Evolutionary conservation across 768 basidiomycete species (phyloP).

Genomic region (Cystofilobasidium bisporidii): DNA sequence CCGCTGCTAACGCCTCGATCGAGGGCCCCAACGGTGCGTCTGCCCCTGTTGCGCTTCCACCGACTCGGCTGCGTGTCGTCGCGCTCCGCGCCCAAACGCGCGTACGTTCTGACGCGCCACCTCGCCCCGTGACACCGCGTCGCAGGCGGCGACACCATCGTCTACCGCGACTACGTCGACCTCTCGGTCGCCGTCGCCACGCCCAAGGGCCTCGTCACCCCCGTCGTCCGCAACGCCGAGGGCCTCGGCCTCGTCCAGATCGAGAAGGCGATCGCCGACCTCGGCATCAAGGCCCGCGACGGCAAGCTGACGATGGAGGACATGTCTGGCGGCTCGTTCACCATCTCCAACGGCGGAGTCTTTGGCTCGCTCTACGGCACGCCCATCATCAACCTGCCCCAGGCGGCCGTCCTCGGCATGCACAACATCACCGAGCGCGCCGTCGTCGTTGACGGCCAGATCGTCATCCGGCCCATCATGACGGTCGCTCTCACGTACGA

Average conservation of each 20-base stretch:
- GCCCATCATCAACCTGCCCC: slow-evolving; percentile 97
- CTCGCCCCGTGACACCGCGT: too few species aligned
- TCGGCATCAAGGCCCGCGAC: slow-evolving; percentile 76
- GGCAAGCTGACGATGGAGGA: slow-evolving; percentile 92
- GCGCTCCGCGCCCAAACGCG: too few species aligned
- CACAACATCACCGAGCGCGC: slow-evolving; percentile 86
- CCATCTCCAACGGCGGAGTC: slow-evolving; percentile 97
- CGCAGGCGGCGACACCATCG: slow-evolving; percentile 58
- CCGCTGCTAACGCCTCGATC: slow-evolving; percentile 85
- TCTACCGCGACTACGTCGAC: slow-evolving; percentile 64
- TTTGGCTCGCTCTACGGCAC: slow-evolving; percentile 95
- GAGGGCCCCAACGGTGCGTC: slow-evolving; percentile 48
- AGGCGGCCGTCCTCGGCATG: slow-evolving; percentile 88
- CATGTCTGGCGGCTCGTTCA: slow-evolving; percentile 98
- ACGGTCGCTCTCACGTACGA: slow-evolving; percentile 80
- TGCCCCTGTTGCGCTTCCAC: too few species aligned
- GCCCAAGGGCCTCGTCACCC: slow-evolving; percentile 93
- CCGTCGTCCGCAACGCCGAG: slow-evolving; percentile 86
- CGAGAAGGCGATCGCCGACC: slow-evolving; percentile 78
- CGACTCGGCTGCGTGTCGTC: too few species aligned
- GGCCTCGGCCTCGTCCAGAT: slow-evolving; percentile 75
- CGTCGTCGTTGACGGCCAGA: slow-evolving; percentile 85
- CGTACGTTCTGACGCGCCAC: too few species aligned
- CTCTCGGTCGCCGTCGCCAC: slow-evolving; percentile 93
- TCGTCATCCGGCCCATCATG: slow-evolving; percentile 96